These are phyloP conservation scores for Waltiozyma sp. DNA, from an alignment of 1,139 yeast species.

Conservation along the genomic window DNA sequence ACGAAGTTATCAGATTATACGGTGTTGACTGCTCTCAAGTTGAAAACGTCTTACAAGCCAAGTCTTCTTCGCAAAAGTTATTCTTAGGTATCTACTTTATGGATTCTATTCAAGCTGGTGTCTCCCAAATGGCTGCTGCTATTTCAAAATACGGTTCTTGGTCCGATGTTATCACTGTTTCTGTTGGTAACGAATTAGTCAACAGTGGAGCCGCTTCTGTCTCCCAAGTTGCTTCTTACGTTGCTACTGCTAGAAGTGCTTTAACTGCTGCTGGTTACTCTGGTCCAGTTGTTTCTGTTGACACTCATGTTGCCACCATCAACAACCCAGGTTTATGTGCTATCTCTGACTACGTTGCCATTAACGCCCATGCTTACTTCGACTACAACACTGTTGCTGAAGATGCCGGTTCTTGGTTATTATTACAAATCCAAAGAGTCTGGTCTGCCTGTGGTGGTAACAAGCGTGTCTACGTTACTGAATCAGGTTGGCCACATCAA, in stretches of 20 bases:
- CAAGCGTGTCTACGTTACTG: slow-evolving; percentile 53
- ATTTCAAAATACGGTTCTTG: slow-evolving; percentile 48
- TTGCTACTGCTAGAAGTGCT: slow-evolving; percentile 48
- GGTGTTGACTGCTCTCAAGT: slow-evolving; percentile 81
- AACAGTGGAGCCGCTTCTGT: slow-evolving; percentile 56
- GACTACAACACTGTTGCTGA: slow-evolving; percentile 57
- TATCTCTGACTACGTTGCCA: slow-evolving; percentile 68
- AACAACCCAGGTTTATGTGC: slow-evolving; percentile 64
- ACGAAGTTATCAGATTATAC: slow-evolving; percentile 59
- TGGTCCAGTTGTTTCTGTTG: slow-evolving; percentile 69
- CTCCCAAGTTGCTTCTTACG: slow-evolving; percentile 42
- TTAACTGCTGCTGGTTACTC: slow-evolving; percentile 51
- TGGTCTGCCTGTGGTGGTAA: slow-evolving; percentile 52
- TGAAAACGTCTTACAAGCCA: slow-evolving; percentile 53
- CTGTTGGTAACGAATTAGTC: slow-evolving; percentile 76
- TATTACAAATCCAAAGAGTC: slow-evolving; percentile 55
- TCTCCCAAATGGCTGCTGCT: slow-evolving; percentile 43
- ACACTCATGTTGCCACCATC: slow-evolving; percentile 65
- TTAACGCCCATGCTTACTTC: slow-evolving; percentile 74
- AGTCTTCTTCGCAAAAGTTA: slow-evolving; percentile 48
- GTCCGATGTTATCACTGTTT: slow-evolving; percentile 62
- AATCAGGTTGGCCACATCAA: slow-evolving; percentile 75
- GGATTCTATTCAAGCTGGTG: slow-evolving; percentile 39
- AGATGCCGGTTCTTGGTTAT: slow-evolving; percentile 62
- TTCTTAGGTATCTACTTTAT: slow-evolving; percentile 64